Conservation (phyloP, 768 basidiomycete genomes). For the Suillus cothurnatus region DNA sequence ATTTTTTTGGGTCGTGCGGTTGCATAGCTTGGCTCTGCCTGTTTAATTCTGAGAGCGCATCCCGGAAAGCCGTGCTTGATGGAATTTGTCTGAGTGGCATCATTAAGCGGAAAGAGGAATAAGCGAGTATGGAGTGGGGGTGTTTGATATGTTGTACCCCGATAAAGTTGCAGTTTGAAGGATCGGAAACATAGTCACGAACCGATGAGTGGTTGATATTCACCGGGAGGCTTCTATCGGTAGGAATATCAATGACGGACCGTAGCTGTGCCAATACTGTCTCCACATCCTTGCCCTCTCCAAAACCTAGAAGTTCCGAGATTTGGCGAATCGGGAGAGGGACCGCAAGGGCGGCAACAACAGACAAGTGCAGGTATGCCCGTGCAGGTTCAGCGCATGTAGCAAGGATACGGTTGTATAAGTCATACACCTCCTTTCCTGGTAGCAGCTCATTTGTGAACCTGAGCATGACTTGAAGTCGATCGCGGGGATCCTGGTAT, state of each 20-base stretch:
- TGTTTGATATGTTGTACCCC: not conserved
- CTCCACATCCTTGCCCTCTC: not conserved
- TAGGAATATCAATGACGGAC: not conserved
- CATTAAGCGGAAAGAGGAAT: not conserved
- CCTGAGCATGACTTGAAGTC: not conserved
- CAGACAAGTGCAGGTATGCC: not conserved
- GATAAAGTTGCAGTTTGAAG: not conserved
- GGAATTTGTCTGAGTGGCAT: not conserved
- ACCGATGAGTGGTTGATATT: not conserved
- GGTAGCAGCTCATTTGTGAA: not conserved
- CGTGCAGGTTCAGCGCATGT: not conserved
- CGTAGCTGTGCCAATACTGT: not conserved
- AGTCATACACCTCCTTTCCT: not conserved
- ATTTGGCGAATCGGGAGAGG: not conserved
- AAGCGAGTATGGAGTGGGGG: not conserved
- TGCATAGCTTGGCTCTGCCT: not conserved
- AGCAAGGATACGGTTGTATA: not conserved
- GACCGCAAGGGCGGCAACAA: not conserved
- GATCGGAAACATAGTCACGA: not conserved
- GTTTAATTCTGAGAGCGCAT: not conserved
- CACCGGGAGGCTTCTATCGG: not conserved
- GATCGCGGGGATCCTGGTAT: not conserved
- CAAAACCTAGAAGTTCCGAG: not conserved
- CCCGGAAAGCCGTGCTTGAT: not conserved
- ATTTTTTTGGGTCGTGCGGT: not conserved